Percentiles rank a stretch among this genome's conserved stretches.
Evolutionary conservation across 2,329 filamentous ascomycete genomes (phyloP).

Genomic region (Trichoderma sp.): DNA sequence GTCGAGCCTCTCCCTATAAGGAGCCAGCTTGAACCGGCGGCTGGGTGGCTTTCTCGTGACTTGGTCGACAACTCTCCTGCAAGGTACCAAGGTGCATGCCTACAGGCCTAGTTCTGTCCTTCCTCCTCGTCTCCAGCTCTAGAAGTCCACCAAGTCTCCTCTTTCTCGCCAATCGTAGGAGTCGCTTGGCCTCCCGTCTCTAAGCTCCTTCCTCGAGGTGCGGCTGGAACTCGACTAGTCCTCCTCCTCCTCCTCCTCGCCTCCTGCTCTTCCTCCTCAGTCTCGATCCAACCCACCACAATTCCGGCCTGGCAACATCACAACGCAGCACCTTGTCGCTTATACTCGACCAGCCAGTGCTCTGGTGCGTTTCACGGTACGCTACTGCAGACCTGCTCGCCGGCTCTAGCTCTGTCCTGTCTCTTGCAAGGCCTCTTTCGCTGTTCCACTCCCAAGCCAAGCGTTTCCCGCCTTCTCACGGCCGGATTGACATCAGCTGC

Average conservation of each 20-base stretch:
- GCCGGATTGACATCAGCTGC: background rate
- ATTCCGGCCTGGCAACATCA: background rate
- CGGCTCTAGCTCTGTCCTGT: background rate
- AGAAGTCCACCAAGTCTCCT: background rate
- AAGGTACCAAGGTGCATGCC: background rate
- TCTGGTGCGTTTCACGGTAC: background rate
- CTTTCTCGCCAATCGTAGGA: background rate
- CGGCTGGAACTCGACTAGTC: too few relatives aligned
- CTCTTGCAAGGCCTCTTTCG: background rate
- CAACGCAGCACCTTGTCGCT: background rate
- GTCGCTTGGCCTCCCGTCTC: background rate
- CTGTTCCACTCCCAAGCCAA: background rate
- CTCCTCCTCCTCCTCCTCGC: background rate
- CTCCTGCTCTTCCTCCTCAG: background rate
- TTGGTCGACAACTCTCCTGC: background rate
- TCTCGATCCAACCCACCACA: background rate
- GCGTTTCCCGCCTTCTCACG: background rate
- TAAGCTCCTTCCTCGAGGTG: background rate
- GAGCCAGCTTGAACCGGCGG: background rate
- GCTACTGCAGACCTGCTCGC: conserved; percentile 2
- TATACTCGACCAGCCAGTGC: background rate
- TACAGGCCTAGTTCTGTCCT: background rate
- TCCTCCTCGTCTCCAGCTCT: background rate
- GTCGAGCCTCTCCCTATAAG: background rate
- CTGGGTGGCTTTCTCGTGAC: background rate